Percentiles rank a stretch among this genome's conserved stretches.
Conservation (phyloP, 495 filamentous ascomycete species). For the Penicillium desertorum region DNA sequence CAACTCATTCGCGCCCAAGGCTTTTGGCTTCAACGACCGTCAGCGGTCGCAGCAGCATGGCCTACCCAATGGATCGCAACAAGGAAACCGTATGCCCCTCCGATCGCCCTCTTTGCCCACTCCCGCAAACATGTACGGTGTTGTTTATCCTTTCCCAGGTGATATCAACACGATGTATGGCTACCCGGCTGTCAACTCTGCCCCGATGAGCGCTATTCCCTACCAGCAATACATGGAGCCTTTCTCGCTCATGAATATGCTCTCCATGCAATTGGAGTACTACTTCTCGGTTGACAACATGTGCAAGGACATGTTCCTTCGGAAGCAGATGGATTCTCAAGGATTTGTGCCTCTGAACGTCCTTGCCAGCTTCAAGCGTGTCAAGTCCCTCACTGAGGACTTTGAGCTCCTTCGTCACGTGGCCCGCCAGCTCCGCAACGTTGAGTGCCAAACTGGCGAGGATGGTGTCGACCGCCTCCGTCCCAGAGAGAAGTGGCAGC, state of each 20-base stretch:
- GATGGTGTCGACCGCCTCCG: slow-evolving; percentile 81
- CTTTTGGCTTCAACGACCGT: slow-evolving; percentile 43
- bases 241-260: slow-evolving; percentile 54
- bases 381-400: slow-evolving; percentile 72
- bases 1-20: slow-evolving; percentile 41
- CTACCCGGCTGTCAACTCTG: slow-evolving; percentile 54
- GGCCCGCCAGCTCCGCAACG: slow-evolving; percentile 63
- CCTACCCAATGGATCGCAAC: slow-evolving; percentile 37
- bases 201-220: slow-evolving; percentile 60
- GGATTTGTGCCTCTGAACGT: slow-evolving; percentile 81
- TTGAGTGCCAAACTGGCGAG: slow-evolving; percentile 67
- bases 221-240: slow-evolving; percentile 61
- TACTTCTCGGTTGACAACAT: slow-evolving; percentile 97
- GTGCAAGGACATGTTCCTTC: slow-evolving; percentile 88
- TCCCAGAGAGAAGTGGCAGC: slow-evolving; percentile 72
- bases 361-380: slow-evolving; percentile 80
- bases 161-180: slow-evolving; percentile 50
- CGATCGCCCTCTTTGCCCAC: slow-evolving; percentile 52
- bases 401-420: slow-evolving; percentile 70
- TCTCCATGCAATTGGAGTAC: slow-evolving; percentile 74
- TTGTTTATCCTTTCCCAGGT: slow-evolving; percentile 37
- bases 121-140: slow-evolving; percentile 38
- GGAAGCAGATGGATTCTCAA: slow-evolving; percentile 89
- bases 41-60: slow-evolving; percentile 41
- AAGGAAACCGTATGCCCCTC: slow-evolving; percentile 43